A percentile compares a stretch with the other conserved stretches of the same genome.
Evolutionary conservation across 805 yeast species (phyloP).

Genomic region (Metschnikowia lochheadii): DNA sequence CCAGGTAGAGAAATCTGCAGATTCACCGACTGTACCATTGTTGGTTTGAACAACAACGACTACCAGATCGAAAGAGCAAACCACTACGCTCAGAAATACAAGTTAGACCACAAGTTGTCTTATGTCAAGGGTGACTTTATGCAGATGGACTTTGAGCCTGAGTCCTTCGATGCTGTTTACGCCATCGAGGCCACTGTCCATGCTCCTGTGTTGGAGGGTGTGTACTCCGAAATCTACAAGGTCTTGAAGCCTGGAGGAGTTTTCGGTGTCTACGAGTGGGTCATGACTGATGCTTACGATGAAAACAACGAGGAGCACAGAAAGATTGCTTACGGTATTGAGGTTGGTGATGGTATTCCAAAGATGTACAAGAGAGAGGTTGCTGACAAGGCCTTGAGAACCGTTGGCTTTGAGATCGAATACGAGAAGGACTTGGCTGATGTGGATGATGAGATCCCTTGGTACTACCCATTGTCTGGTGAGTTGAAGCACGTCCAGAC

Average conservation of each 20-base stretch:
- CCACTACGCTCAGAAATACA: slow-evolving; percentile 63
- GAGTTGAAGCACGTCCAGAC: slow-evolving; percentile 86
- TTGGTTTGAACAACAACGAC: slow-evolving; percentile 95
- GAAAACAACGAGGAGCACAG: slow-evolving; percentile 85
- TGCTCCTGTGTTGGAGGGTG: slow-evolving; percentile 95
- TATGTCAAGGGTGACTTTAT: slow-evolving; percentile 97
- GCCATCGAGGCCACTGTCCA: slow-evolving; percentile 99
- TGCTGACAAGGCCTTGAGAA: slow-evolving; percentile 80
- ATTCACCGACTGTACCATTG: slow-evolving; percentile 81
- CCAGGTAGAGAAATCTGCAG: slow-evolving; percentile 96
- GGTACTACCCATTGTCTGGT: slow-evolving; percentile 97
- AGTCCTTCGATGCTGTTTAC: slow-evolving; percentile 91
- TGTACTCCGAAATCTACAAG: slow-evolving; percentile 88
- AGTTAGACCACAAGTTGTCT: slow-evolving; percentile 67
- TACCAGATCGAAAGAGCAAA: slow-evolving; percentile 92
- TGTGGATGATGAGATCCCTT: slow-evolving; percentile 77
- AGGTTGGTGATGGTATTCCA: slow-evolving; percentile 98
- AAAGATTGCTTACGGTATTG: slow-evolving; percentile 93
- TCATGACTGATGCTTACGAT: slow-evolving; percentile 92
- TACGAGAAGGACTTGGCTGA: slow-evolving; percentile 81
- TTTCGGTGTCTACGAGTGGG: slow-evolving; percentile 99
- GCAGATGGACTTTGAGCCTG: slow-evolving; percentile 95
- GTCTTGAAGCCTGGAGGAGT: slow-evolving; percentile 97
- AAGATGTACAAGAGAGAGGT: slow-evolving; percentile 86
- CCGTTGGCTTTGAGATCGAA: slow-evolving; percentile 82